These are phyloP conservation scores for Wickerhamiella parazyma DNA, from an alignment of 805 yeast genomes.

Conservation along the genomic window DNA sequence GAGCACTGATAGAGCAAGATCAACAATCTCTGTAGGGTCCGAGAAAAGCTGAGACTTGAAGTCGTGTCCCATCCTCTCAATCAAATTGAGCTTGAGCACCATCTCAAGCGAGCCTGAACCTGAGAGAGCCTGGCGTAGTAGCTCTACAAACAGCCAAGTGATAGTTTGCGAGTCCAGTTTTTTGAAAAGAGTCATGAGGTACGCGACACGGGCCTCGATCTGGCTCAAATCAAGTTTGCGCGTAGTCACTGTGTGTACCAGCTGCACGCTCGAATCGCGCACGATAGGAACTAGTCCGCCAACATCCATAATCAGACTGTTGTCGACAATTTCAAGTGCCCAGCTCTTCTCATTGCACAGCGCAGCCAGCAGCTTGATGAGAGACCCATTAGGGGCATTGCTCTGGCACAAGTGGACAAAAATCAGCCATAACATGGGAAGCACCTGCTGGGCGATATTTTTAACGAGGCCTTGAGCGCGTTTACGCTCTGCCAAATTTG, in stretches of 20 bases:
- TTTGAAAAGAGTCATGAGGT: slow-evolving; percentile 33
- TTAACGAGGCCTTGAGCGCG: slow-evolving; percentile 8
- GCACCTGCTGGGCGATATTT: slow-evolving; percentile 5
- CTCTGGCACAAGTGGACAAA: slow-evolving; percentile 13
- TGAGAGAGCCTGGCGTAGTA: slow-evolving; percentile 31
- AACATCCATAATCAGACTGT: neutral
- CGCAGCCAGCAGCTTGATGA: slow-evolving; percentile 9
- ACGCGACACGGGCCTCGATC: slow-evolving; percentile 33
- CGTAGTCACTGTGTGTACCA: neutral
- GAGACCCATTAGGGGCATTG: slow-evolving; percentile 15
- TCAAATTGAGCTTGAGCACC: slow-evolving; percentile 32
- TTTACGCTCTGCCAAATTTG: slow-evolving; percentile 3
- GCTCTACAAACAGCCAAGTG: slow-evolving; percentile 33
- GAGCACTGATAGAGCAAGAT: slow-evolving; percentile 34
- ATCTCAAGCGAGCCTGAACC: neutral
- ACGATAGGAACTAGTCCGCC: neutral
- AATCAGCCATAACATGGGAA: slow-evolving; percentile 18
- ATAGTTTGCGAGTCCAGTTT: slow-evolving; percentile 37
- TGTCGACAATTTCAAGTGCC: neutral
- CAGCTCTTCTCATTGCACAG: neutral
- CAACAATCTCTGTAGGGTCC: slow-evolving; percentile 45
- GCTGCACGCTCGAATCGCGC: neutral
- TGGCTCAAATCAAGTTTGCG: slow-evolving; percentile 24
- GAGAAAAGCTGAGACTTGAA: slow-evolving; percentile 44
- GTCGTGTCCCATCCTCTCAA: slow-evolving; percentile 46